A percentile compares a stretch with the other conserved stretches of the same genome.
Evolutionary conservation across 768 basidiomycete species (phyloP).

Genomic region (Imleria badia): DNA sequence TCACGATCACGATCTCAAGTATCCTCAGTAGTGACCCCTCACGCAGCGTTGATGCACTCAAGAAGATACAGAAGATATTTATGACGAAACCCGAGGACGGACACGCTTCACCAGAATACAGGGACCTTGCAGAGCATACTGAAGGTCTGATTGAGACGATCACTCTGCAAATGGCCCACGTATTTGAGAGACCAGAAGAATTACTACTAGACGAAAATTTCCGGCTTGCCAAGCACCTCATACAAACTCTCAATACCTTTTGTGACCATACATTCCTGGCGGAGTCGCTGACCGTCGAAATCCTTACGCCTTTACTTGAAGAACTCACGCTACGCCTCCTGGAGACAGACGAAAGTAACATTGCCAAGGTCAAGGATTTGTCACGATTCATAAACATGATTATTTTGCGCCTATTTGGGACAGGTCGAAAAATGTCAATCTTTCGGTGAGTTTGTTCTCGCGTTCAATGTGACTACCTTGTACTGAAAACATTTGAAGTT

Average conservation of each 20-base stretch:
- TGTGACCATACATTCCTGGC: slow-evolving; percentile 89
- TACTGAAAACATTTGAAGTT: slow-evolving; percentile 16
- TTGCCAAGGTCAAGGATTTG: slow-evolving; percentile 86
- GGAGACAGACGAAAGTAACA: slow-evolving; percentile 86
- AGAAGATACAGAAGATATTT: slow-evolving; percentile 87
- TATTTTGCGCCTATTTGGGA: slow-evolving; percentile 88
- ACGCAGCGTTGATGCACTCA: slow-evolving; percentile 89
- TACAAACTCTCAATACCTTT: slow-evolving; percentile 93
- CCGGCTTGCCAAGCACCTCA: slow-evolving; percentile 93
- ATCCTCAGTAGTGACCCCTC: slow-evolving; percentile 85
- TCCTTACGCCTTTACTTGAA: slow-evolving; percentile 83
- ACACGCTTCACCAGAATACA: slow-evolving; percentile 65
- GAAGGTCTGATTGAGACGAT: slow-evolving; percentile 89
- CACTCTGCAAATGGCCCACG: slow-evolving; percentile 86
- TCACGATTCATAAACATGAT: slow-evolving; percentile 99
- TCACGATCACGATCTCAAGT: slow-evolving; percentile 81
- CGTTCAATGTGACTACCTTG: not conserved
- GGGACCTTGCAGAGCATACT: slow-evolving; percentile 74
- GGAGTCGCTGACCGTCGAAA: slow-evolving; percentile 82
- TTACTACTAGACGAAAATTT: slow-evolving; percentile 78
- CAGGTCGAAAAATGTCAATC: slow-evolving; percentile 84
- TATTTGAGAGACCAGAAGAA: slow-evolving; percentile 81
- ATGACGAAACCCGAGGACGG: slow-evolving; percentile 73
- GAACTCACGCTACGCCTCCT: slow-evolving; percentile 89
- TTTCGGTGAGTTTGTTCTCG: slow-evolving; percentile 63